Percentiles rank a stretch among this genome's conserved stretches.
Evolutionary conservation across 768 basidiomycete genomes (phyloP).

Genomic region (Cubamyces lactineus): DNA sequence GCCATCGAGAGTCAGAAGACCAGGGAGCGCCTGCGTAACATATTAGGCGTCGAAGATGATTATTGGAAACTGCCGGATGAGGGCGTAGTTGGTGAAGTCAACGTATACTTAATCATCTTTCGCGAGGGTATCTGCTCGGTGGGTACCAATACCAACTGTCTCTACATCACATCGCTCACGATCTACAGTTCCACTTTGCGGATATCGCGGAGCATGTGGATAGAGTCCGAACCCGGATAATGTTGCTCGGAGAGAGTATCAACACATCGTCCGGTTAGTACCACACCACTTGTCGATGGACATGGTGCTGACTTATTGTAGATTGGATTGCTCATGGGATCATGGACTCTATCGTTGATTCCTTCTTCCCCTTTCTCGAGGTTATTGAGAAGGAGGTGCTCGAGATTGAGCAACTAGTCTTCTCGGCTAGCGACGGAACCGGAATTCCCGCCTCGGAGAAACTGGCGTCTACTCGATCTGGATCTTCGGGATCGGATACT

Average conservation of each 20-base stretch:
- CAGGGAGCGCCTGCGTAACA: constrained; percentile 41
- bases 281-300: background rate
- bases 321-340: constrained; percentile 96
- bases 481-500: constrained; percentile 3
- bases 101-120: constrained; percentile 89
- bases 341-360: constrained; percentile 92
- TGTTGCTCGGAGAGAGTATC: constrained; percentile 60
- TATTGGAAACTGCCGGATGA: constrained; percentile 36
- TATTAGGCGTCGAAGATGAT: constrained; percentile 25
- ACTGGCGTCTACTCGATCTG: background rate
- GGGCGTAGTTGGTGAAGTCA: constrained; percentile 69
- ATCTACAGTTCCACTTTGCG: constrained; percentile 81
- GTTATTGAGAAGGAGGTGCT: constrained; percentile 82
- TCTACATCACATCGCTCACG: background rate
- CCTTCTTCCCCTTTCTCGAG: constrained; percentile 84
- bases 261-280: constrained; percentile 73
- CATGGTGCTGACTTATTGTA: constrained; percentile 32
- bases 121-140: constrained; percentile 84
- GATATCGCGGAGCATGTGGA: constrained; percentile 85
- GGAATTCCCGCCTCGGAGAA: constrained; percentile 1
- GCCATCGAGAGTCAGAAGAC: constrained; percentile 67
- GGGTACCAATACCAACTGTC: constrained; percentile 33
- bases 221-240: constrained; percentile 71
- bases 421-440: constrained; percentile 33
- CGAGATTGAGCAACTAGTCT: constrained; percentile 74